phyloP scores from a whole-genome alignment of 225 moss, liverwort and hornwort genomes.

The Pseudoscleropodium purum region DNA sequence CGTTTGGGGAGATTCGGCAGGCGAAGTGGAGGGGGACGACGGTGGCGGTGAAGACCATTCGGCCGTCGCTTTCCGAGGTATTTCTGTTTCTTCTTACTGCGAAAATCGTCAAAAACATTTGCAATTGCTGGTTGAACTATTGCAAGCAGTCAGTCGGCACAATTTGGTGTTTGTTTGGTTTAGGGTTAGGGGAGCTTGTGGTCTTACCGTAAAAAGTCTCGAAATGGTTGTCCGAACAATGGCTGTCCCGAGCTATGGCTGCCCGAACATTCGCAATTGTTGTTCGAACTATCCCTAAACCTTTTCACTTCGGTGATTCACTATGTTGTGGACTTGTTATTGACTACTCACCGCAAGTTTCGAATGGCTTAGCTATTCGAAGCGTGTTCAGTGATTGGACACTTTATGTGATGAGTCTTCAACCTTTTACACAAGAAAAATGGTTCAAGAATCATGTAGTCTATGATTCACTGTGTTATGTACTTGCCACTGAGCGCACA shows the following conservation, averaged over 20 bases:
- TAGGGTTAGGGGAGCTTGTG: neutral
- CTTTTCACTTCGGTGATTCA: neutral
- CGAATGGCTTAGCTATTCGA: neutral
- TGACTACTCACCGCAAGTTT: neutral
- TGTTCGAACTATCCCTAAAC: neutral
- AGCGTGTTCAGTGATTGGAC: neutral
- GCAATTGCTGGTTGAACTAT: too few relatives aligned
- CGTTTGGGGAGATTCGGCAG: conserved; percentile 78
- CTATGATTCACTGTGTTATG: too few relatives aligned
- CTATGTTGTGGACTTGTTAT: neutral
- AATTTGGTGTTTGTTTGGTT: neutral
- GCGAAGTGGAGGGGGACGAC: conserved; percentile 70
- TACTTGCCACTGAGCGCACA: too few relatives aligned
- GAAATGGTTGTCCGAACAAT: neutral
- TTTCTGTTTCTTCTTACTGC: neutral
- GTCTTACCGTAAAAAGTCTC: neutral
- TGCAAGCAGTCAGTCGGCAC: neutral
- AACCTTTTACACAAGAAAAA: neutral
- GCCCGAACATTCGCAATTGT: neutral
- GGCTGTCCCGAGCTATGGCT: neutral
- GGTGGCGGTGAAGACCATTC: conserved; percentile 84
- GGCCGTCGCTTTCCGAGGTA: conserved; percentile 53
- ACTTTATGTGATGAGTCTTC: neutral
- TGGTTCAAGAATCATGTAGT: neutral
- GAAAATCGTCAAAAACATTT: neutral